phyloP scores from a whole-genome alignment of 2,329 filamentous ascomycete genomes.

The Alternaria arborescens region DNA sequence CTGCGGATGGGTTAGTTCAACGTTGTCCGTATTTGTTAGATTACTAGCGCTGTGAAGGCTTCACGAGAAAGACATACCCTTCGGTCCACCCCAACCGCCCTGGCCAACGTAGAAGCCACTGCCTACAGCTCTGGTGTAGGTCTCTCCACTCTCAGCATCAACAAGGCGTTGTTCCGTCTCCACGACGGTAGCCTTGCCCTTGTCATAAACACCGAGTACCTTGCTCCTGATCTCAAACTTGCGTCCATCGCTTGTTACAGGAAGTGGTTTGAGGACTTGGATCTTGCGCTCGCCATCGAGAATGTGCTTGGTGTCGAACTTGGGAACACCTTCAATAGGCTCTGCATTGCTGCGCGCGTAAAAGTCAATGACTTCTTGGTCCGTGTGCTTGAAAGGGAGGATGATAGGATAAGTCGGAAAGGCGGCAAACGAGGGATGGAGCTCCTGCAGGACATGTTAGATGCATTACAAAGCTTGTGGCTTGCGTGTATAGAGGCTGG shows the following conservation, averaged over 20 bases:
- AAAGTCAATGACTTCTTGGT: conserved; percentile 83
- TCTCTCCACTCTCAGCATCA: conserved; percentile 72
- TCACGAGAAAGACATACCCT: conserved; percentile 63
- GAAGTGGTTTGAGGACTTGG: conserved; percentile 78
- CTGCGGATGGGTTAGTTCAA: conserved; percentile 28
- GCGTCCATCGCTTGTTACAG: conserved; percentile 72
- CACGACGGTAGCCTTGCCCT: conserved; percentile 82
- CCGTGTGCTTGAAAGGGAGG: conserved; percentile 81
- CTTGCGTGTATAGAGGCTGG: not conserved
- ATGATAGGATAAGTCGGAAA: conserved; percentile 91
- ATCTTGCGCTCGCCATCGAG: conserved; percentile 87
- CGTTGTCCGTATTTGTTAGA: not conserved
- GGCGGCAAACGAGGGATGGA: conserved; percentile 83
- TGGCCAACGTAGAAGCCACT: conserved; percentile 84
- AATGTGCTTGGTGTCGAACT: conserved; percentile 76
- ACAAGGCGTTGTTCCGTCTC: conserved; percentile 82
- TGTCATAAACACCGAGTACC: conserved; percentile 88
- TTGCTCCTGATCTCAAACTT: conserved; percentile 80
- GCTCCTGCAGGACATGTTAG: conserved; percentile 67
- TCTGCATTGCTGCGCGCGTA: conserved; percentile 73
- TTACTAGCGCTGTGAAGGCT: not conserved
- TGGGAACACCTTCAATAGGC: conserved; percentile 78
- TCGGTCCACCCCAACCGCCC: conserved; percentile 86
- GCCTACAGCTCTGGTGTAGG: conserved; percentile 74
- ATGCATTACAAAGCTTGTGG: not conserved